Conservation (phyloP, 2,329 filamentous ascomycete species). For the Basipetospora chlamydospora region DNA sequence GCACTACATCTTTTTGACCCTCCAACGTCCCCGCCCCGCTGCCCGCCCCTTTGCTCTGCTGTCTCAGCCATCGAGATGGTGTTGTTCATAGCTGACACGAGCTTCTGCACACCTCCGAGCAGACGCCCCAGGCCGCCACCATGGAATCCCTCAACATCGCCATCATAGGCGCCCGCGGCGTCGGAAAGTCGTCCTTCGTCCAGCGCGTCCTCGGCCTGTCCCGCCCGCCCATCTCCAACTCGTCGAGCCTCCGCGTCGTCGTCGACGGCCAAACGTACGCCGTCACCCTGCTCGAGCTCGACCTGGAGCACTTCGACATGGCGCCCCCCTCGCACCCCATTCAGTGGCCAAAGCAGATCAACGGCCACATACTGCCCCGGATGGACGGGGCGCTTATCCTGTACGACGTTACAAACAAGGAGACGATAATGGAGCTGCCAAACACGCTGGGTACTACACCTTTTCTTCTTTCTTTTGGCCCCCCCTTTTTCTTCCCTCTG, state of each 20-base stretch:
- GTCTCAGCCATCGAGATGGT: neutral
- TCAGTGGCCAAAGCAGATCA: slow-evolving; percentile 52
- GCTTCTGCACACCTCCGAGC: neutral
- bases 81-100: slow-evolving; percentile 1
- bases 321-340: slow-evolving; percentile 42
- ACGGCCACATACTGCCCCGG: slow-evolving; percentile 55
- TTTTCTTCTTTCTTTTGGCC: slow-evolving; percentile 4
- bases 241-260: slow-evolving; percentile 40
- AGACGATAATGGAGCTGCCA: slow-evolving; percentile 60
- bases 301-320: slow-evolving; percentile 50
- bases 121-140: slow-evolving; percentile 7
- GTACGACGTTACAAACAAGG: slow-evolving; percentile 72
- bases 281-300: slow-evolving; percentile 50
- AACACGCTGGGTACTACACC: slow-evolving; percentile 54
- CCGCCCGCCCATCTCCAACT: slow-evolving; percentile 35
- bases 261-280: slow-evolving; percentile 43
- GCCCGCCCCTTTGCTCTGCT: neutral
- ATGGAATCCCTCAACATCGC: slow-evolving; percentile 52
- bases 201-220: slow-evolving; percentile 45
- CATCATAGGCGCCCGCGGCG: slow-evolving; percentile 50
- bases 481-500: neutral
- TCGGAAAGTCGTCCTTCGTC: slow-evolving; percentile 55
- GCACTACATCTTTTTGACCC: neutral
- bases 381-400: slow-evolving; percentile 75
- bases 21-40: neutral